A percentile compares a stretch with the other conserved stretches of the same genome.
Conservation (phyloP, 140 eudicot genomes). For the Ambrosia hybrid region DNA sequence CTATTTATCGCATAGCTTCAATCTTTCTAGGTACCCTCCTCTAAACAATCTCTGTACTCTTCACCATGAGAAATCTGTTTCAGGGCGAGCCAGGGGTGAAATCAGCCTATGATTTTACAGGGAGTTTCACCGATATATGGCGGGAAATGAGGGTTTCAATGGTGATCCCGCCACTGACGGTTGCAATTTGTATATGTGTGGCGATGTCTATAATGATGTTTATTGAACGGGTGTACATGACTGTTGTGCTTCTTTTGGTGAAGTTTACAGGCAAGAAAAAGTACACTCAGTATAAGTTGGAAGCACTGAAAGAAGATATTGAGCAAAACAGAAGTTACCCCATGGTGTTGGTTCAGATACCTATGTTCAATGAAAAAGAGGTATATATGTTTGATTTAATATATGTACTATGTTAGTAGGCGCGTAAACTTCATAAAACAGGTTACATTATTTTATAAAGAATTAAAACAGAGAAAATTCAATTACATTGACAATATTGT, state of each 20-base stretch:
- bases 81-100: slow-evolving; percentile 33
- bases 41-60: slow-evolving; percentile 7
- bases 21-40: slow-evolving; percentile 23
- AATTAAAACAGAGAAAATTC: background rate
- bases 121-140: slow-evolving; percentile 53
- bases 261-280: slow-evolving; percentile 55
- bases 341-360: slow-evolving; percentile 69
- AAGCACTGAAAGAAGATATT: slow-evolving; percentile 57
- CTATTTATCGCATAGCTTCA: slow-evolving; percentile 50
- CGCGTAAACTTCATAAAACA: slow-evolving; percentile 18
- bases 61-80: slow-evolving; percentile 51
- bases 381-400: slow-evolving; percentile 32
- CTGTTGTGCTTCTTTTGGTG: slow-evolving; percentile 56
- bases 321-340: slow-evolving; percentile 63
- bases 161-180: slow-evolving; percentile 49
- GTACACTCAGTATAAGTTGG: slow-evolving; percentile 64
- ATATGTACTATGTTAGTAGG: slow-evolving; percentile 4
- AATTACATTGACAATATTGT: background rate
- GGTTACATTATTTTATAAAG: slow-evolving; percentile 6
- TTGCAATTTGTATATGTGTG: slow-evolving; percentile 56
- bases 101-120: slow-evolving; percentile 38
- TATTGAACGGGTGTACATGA: slow-evolving; percentile 72
- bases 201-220: slow-evolving; percentile 85
- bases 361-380: slow-evolving; percentile 90
- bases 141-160: slow-evolving; percentile 45